Evolutionary conservation across 225 moss, liverwort and hornwort species (phyloP).

Genomic region (Anthoceros angustus): DNA sequence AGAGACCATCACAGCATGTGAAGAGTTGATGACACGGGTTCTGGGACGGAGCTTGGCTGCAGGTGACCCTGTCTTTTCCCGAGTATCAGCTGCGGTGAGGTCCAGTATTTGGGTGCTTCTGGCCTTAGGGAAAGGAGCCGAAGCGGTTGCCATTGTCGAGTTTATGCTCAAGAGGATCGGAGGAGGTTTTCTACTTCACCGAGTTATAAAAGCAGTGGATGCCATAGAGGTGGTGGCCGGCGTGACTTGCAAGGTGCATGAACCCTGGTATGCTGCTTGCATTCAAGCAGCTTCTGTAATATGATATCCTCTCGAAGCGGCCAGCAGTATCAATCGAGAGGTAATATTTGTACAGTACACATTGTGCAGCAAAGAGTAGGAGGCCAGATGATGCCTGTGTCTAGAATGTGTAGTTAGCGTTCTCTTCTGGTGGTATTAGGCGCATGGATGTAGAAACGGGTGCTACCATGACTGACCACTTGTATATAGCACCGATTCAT

Average conservation of each 20-base stretch:
- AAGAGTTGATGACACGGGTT: constrained; percentile 80
- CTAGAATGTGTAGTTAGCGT: neutral
- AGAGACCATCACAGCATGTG: constrained; percentile 25
- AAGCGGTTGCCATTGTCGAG: constrained; percentile 50
- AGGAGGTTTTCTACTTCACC: constrained; percentile 61
- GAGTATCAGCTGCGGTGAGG: constrained; percentile 66
- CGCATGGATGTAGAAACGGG: neutral
- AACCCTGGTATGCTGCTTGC: constrained; percentile 50
- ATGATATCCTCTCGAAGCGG: neutral
- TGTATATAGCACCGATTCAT: neutral
- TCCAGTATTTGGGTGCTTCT: constrained; percentile 70
- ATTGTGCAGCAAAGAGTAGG: neutral
- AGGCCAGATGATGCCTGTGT: neutral
- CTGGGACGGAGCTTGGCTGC: constrained; percentile 65
- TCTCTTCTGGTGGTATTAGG: neutral
- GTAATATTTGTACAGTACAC: constrained; percentile 2
- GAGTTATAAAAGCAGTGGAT: constrained; percentile 48
- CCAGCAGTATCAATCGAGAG: neutral
- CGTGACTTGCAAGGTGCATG: constrained; percentile 66
- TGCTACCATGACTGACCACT: constrained; percentile 1
- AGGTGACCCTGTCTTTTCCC: constrained; percentile 68
- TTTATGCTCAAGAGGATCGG: constrained; percentile 71
- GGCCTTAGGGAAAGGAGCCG: constrained; percentile 53
- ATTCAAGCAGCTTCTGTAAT: constrained; percentile 3
- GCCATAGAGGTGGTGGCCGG: constrained; percentile 52